Evolutionary conservation across 352 stramenopile genomes (phyloP).

Genomic region (Aphanomyces astaci): DNA sequence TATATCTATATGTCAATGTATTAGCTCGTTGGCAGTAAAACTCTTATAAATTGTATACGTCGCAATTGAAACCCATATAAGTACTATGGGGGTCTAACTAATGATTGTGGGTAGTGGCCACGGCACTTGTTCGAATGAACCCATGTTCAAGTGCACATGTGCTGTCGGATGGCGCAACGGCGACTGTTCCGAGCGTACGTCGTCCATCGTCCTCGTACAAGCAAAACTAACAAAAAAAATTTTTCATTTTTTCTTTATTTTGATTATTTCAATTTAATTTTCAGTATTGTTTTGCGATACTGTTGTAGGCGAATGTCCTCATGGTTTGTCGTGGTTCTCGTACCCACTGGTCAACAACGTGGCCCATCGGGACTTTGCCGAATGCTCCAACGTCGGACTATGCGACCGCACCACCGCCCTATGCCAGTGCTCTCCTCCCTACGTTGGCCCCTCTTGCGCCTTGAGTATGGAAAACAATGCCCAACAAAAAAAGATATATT

Average conservation of each 20-base stretch:
- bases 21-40: too few relatives aligned
- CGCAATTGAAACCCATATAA: too few relatives aligned
- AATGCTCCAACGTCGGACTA: constrained; percentile 56
- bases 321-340: constrained; percentile 51
- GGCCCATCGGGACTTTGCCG: constrained; percentile 38
- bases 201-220: too few relatives aligned
- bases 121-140: constrained; percentile 51
- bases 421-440: constrained; percentile 67
- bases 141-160: constrained; percentile 55
- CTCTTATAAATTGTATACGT: too few relatives aligned
- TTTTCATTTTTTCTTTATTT: too few relatives aligned
- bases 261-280: too few relatives aligned
- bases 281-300: too few relatives aligned
- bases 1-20: too few relatives aligned
- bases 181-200: constrained; percentile 66
- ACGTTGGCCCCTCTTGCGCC: constrained; percentile 57
- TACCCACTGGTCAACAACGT: constrained; percentile 49
- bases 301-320: constrained; percentile 35
- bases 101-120: constrained; percentile 38
- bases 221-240: too few relatives aligned
- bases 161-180: constrained; percentile 58
- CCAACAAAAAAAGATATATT: too few relatives aligned
- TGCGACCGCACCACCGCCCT: constrained; percentile 61
- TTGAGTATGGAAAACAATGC: constrained; percentile 45
- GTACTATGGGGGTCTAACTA: not conserved